phyloP scores from a whole-genome alignment of 306 rosid genomes.

The Clitoria ternatea region DNA sequence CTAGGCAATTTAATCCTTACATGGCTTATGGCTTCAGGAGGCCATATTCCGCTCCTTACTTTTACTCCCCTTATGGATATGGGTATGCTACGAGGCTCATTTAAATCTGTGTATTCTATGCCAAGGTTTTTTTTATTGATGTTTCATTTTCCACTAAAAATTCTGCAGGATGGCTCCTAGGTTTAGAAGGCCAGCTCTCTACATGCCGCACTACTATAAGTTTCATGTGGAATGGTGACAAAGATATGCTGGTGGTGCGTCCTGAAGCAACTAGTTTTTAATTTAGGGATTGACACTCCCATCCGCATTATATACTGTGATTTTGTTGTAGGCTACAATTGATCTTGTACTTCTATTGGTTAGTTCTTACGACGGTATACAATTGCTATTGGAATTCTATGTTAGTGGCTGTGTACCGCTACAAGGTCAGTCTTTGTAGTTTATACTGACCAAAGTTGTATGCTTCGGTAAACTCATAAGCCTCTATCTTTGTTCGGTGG shows the following conservation, averaged over 20 bases:
- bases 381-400: conserved; percentile 15
- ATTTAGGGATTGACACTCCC: background rate
- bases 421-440: conserved; percentile 15
- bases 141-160: background rate
- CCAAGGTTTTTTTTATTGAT: conserved; percentile 8
- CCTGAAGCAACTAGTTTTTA: conserved; percentile 5
- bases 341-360: background rate
- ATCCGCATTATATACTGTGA: background rate
- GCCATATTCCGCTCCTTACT: conserved; percentile 76
- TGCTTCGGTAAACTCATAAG: background rate
- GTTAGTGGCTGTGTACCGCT: background rate
- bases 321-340: background rate
- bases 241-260: background rate
- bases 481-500: background rate
- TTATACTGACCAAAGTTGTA: conserved; percentile 1
- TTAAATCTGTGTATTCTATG: background rate
- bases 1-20: conserved; percentile 75
- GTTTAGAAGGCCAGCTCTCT: conserved; percentile 67
- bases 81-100: conserved; percentile 55
- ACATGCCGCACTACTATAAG: conserved; percentile 78
- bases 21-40: conserved; percentile 68
- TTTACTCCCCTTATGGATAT: conserved; percentile 78
- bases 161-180: conserved; percentile 77
- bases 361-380: conserved; percentile 9
- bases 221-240: background rate